Evolutionary conservation across 495 filamentous ascomycete genomes (phyloP), one percentile per base, ranked within the genome.

Genomic region (Penicillium tannophilum): DNA sequence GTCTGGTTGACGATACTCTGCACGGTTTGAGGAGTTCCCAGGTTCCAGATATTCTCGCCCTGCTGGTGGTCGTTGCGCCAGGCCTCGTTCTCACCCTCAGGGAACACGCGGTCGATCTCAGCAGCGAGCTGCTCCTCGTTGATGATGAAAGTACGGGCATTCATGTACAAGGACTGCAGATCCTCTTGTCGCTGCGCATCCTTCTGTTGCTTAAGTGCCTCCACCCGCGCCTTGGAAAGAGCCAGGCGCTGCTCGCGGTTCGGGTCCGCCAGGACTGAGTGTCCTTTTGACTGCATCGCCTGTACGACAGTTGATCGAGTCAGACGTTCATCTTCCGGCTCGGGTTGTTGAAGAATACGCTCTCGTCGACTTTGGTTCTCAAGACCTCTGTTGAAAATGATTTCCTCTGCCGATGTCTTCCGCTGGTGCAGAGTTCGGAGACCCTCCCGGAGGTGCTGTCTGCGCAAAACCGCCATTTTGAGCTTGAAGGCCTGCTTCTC

Each of bases 361-460:
- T 82, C 72, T 52, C 83, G 74, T 49, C 76, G 74, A 17, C 60
- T 65, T 44, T 75, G 69, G 50, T 72, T 80, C 33, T 64, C 56
- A 11, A 60, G 54, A 55, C 70, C 76, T 41, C 75, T 72, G n/a
- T 64, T 56, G 24, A 63, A 66, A 46, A 81, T 71, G 4, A 35
- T 43, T 4, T 59, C 55, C 31, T 85, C 82, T 3, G 73, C 73
- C 5, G 51, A 54, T 47, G 67, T 64, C 64, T 90, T 88, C 46
- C 89, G 80, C 54, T 70, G 54, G 59, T 81, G 74, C 20, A 93
- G 74, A 63, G 83, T 82, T 14, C 66, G 52, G 12, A 92, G 65
- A 58, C 87, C 84, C 60, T 90, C 82, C 10, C 84, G 77, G 19
- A 93, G 75, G 58, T 90, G 88, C 42, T 78, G 62, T 60, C 88